phyloP scores from a whole-genome alignment of 331 rosid species.

The Prunus yedoensis region DNA sequence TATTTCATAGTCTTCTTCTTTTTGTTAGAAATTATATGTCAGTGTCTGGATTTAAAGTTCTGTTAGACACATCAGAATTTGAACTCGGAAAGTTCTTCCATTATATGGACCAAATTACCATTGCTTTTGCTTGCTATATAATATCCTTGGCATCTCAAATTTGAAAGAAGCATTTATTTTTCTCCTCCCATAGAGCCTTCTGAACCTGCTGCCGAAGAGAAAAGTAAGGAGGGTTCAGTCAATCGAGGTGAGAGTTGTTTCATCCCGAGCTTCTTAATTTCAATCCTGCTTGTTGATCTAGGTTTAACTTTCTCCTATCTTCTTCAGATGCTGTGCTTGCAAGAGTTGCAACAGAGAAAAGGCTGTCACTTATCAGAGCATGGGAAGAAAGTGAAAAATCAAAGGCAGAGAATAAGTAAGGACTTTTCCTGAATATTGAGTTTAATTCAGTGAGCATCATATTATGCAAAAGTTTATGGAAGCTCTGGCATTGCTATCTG shows the following conservation, averaged over 20 bases:
- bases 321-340: constrained; percentile 74
- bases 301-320: background rate
- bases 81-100: background rate
- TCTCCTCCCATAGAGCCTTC: constrained; percentile 38
- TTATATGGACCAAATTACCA: background rate
- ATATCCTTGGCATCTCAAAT: background rate
- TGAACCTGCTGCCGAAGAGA: constrained; percentile 46
- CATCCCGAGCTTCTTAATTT: background rate
- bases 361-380: constrained; percentile 74
- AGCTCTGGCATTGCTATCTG: no score
- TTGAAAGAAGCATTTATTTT: background rate
- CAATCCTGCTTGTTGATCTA: background rate
- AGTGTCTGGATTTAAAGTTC: background rate
- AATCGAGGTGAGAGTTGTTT: constrained; percentile 51
- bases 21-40: no score
- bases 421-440: background rate
- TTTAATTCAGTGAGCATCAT: background rate
- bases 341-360: constrained; percentile 83
- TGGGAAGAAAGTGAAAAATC: constrained; percentile 99
- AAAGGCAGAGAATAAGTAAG: constrained; percentile 87
- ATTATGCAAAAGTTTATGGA: background rate
- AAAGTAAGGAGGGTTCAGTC: constrained; percentile 48
- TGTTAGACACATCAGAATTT: background rate
- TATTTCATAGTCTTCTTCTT: background rate
- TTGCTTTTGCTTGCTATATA: background rate